Evolutionary conservation across 768 basidiomycete genomes (phyloP).

Genomic region (Phaffia australis): DNA sequence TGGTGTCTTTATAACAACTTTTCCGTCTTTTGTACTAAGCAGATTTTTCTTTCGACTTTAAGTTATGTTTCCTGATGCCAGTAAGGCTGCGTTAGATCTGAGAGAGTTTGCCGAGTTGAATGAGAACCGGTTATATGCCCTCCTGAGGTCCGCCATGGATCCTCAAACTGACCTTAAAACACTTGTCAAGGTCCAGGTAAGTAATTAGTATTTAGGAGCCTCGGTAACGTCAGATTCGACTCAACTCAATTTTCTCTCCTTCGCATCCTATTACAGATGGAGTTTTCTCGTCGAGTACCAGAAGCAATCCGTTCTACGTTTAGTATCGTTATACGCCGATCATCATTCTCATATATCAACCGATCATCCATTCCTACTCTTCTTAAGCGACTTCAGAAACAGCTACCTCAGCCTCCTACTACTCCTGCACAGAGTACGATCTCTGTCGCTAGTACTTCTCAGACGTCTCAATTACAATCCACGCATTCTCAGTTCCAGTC

Average conservation of each 20-base stretch:
- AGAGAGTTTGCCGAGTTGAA: constrained; percentile 74
- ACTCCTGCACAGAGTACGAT: background rate
- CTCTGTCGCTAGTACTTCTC: background rate
- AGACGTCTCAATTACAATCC: background rate
- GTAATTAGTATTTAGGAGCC: constrained; percentile 28
- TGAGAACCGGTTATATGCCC: constrained; percentile 71
- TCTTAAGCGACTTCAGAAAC: constrained; percentile 46
- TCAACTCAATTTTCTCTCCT: background rate
- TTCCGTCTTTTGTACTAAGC: background rate
- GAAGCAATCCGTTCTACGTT: constrained; percentile 57
- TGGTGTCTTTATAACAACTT: background rate
- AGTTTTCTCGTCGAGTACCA: constrained; percentile 58
- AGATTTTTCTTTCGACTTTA: background rate
- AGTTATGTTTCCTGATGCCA: constrained; percentile 52
- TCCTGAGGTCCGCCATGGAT: constrained; percentile 71
- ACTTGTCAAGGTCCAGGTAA: constrained; percentile 64
- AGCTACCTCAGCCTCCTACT: background rate
- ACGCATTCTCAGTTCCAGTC: constrained; percentile 4
- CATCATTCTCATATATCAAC: constrained; percentile 64
- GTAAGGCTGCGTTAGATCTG: constrained; percentile 67
- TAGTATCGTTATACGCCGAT: constrained; percentile 55
- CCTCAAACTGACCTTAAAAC: constrained; percentile 70
- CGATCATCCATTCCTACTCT: constrained; percentile 74
- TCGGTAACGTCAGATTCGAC: background rate
- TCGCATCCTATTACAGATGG: constrained; percentile 45